Evolutionary conservation across 345 rosid genomes (phyloP).

Genomic region (Carallia pectinifolia): DNA sequence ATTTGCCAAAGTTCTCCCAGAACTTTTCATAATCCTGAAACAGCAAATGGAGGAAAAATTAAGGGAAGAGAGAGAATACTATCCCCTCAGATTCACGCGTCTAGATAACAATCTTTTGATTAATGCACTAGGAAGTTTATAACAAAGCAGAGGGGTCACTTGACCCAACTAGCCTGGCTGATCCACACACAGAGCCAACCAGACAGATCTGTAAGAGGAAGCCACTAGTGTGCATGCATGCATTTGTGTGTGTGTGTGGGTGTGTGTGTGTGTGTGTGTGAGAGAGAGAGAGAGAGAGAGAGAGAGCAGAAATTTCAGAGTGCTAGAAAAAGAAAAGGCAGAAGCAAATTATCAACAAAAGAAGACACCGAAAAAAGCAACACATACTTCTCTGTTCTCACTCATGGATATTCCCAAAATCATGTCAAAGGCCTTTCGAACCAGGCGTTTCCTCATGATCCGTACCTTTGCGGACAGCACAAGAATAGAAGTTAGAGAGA

Average conservation of each 20-base stretch:
- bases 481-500: constrained; percentile 12
- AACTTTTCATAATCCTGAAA: constrained; percentile 90
- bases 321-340: background rate
- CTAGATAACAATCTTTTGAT: too few relatives aligned
- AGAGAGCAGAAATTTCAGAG: background rate
- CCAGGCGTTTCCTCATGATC: constrained; percentile 89
- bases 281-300: background rate
- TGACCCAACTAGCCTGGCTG: too few relatives aligned
- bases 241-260: too few relatives aligned
- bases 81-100: background rate
- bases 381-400: constrained; percentile 75
- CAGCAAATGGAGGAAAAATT: background rate
- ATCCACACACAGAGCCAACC: too few relatives aligned
- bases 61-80: background rate
- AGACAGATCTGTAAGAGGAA: too few relatives aligned
- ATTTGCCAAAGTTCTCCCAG: constrained; percentile 92
- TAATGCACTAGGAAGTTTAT: too few relatives aligned
- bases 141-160: too few relatives aligned
- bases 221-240: too few relatives aligned
- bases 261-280: too few relatives aligned
- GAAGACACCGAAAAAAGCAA: background rate
- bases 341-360: background rate
- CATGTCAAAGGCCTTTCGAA: constrained; percentile 93
- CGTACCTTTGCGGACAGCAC: constrained; percentile 58
- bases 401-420: constrained; percentile 87